Evolutionary conservation across 2,329 filamentous ascomycete species (phyloP).

Genomic region (Calonectria pseudoturangicola): DNA sequence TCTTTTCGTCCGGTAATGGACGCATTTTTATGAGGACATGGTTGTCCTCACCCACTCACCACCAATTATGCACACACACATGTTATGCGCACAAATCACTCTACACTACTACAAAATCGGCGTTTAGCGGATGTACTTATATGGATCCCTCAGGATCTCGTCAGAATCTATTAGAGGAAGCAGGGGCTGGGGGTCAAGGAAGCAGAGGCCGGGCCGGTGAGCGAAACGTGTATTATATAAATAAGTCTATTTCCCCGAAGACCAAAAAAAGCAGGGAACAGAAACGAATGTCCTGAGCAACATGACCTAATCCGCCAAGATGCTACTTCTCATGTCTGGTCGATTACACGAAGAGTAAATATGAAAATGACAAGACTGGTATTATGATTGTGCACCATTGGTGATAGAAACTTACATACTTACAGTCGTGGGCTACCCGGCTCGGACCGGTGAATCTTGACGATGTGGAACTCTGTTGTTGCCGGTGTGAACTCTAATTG

Average conservation of each 20-base stretch:
- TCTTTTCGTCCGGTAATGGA: neutral
- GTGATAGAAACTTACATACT: too few relatives aligned
- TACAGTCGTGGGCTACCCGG: neutral
- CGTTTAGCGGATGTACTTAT: constrained; percentile 57
- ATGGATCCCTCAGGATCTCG: constrained; percentile 47
- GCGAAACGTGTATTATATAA: constrained; percentile 52
- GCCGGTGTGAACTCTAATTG: neutral
- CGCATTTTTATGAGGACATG: constrained; percentile 17
- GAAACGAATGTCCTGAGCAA: constrained; percentile 32
- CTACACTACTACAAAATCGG: constrained; percentile 51
- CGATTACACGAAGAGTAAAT: constrained; percentile 1
- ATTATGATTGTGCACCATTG: neutral
- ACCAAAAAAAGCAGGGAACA: constrained; percentile 39
- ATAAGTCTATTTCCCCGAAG: constrained; percentile 39
- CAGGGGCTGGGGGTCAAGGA: neutral
- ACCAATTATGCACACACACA: constrained; percentile 45
- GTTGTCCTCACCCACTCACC: constrained; percentile 37
- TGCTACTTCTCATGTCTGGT: neutral
- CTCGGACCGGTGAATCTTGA: constrained; percentile 19
- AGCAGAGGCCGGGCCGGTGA: constrained; percentile 7
- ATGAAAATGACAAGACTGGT: neutral
- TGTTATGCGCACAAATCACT: constrained; percentile 45
- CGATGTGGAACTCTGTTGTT: neutral
- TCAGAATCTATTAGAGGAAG: constrained; percentile 40
- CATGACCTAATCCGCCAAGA: constrained; percentile 22